Evolutionary conservation across 805 yeast species (phyloP).

Genomic region (Pichia phayaonensis): DNA sequence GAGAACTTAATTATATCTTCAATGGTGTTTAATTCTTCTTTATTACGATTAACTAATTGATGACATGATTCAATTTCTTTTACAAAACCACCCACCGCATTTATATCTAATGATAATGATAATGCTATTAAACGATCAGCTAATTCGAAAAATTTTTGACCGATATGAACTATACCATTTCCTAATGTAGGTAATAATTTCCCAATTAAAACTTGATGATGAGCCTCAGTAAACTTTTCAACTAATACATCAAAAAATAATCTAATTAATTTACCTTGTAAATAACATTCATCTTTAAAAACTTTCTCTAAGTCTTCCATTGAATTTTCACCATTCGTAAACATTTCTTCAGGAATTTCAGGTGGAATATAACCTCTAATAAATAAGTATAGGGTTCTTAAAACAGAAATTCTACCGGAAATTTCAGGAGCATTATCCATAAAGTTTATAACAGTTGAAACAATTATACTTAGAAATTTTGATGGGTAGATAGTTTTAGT

Average conservation of each 20-base stretch:
- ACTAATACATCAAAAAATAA: slow-evolving; percentile 48
- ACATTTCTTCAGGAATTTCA: slow-evolving; percentile 30
- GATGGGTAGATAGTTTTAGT: slow-evolving; percentile 73
- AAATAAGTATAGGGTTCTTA: slow-evolving; percentile 59
- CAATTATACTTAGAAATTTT: slow-evolving; percentile 63
- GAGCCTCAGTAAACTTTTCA: background rate
- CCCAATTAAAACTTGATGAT: background rate
- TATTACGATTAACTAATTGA: slow-evolving; percentile 31
- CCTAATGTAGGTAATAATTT: background rate
- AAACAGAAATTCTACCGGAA: slow-evolving; percentile 27
- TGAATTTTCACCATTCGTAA: slow-evolving; percentile 26
- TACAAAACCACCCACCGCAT: slow-evolving; percentile 36
- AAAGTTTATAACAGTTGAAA: slow-evolving; percentile 49
- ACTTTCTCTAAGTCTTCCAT: slow-evolving; percentile 32
- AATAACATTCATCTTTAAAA: slow-evolving; percentile 46
- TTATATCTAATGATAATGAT: slow-evolving; percentile 60
- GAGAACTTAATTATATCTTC: slow-evolving; percentile 35
- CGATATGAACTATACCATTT: background rate
- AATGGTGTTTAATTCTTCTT: slow-evolving; percentile 22
- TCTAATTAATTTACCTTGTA: slow-evolving; percentile 60
- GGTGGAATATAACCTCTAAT: slow-evolving; percentile 51
- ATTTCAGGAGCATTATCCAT: slow-evolving; percentile 34
- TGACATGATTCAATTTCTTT: slow-evolving; percentile 31
- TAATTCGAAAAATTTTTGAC: slow-evolving; percentile 13
- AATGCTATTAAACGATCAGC: slow-evolving; percentile 30